Evolutionary conservation across 2,329 filamentous ascomycete species (phyloP).

Genomic region (Aspergillus ruber): DNA sequence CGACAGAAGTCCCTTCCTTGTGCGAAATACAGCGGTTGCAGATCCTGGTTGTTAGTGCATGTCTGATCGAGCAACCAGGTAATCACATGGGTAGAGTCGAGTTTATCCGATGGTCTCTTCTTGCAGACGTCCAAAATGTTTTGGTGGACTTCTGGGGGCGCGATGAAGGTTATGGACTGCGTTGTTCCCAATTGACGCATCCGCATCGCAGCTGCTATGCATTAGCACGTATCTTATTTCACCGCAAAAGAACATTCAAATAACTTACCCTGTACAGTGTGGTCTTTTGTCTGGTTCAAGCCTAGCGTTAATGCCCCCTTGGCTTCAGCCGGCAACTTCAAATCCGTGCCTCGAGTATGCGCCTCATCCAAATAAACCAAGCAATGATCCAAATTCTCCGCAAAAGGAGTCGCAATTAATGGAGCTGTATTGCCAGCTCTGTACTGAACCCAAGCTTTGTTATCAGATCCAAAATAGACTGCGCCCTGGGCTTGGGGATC

Average conservation of each 20-base stretch:
- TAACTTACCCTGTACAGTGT: conserved; percentile 52
- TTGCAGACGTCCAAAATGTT: conserved; percentile 49
- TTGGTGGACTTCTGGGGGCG: conserved; percentile 56
- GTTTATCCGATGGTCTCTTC: conserved; percentile 16
- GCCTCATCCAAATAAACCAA: conserved; percentile 57
- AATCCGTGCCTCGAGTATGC: conserved; percentile 56
- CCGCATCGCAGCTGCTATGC: conserved; percentile 55
- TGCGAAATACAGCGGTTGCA: conserved; percentile 52
- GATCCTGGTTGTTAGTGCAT: conserved; percentile 53
- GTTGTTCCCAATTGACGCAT: conserved; percentile 53
- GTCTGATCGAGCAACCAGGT: conserved; percentile 60
- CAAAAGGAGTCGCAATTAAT: conserved; percentile 50
- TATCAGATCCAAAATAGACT: conserved; percentile 48
- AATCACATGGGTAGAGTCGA: conserved; percentile 50
- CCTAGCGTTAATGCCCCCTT: conserved; percentile 52
- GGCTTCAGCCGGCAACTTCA: conserved; percentile 47
- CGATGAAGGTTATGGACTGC: conserved; percentile 50
- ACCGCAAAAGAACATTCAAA: neutral
- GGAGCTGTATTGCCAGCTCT: conserved; percentile 35
- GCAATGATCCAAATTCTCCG: conserved; percentile 46
- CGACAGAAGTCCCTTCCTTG: conserved; percentile 58
- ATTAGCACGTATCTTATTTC: neutral
- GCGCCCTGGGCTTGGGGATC: conserved; percentile 43
- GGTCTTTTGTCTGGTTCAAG: conserved; percentile 54
- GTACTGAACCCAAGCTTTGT: conserved; percentile 43